A percentile compares a stretch with the other conserved stretches of the same genome.
These are phyloP conservation scores for Piper longum DNA, from an alignment of 164 flowering plant species.

Conservation along the genomic window DNA sequence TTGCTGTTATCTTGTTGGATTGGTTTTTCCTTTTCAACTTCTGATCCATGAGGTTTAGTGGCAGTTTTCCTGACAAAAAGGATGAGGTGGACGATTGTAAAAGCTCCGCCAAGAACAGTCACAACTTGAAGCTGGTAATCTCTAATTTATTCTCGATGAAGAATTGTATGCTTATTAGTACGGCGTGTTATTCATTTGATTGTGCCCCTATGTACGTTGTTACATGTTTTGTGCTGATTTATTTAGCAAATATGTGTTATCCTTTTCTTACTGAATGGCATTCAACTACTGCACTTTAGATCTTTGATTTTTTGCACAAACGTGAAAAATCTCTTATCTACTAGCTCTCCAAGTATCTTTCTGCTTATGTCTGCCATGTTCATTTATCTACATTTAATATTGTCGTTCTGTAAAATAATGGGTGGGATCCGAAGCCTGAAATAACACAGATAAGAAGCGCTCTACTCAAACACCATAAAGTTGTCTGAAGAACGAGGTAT, in stretches of 20 bases:
- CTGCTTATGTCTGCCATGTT: background rate
- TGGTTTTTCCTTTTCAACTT: conserved; percentile 2
- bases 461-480: conserved; percentile 27
- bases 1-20: no score
- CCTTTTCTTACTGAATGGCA: no score
- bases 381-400: no score
- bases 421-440: conserved; percentile 14
- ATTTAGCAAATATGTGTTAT: no score
- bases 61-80: conserved; percentile 29
- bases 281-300: no score
- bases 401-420: conserved; percentile 22
- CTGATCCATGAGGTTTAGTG: conserved; percentile 4
- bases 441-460: conserved; percentile 21
- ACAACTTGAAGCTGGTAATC: conserved; percentile 18
- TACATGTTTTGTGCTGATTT: no score
- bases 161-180: background rate
- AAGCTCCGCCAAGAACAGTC: conserved; percentile 13
- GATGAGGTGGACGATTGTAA: conserved; percentile 11
- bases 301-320: no score
- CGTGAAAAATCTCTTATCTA: no score
- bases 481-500: conserved; percentile 81
- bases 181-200: no score
- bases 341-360: background rate
- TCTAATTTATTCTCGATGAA: background rate
- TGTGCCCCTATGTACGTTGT: no score